Percentiles rank a stretch among this genome's conserved stretches.
These are phyloP conservation scores for Venturia carpophila DNA, from an alignment of 2,329 filamentous ascomycete species.

Conservation along the genomic window DNA sequence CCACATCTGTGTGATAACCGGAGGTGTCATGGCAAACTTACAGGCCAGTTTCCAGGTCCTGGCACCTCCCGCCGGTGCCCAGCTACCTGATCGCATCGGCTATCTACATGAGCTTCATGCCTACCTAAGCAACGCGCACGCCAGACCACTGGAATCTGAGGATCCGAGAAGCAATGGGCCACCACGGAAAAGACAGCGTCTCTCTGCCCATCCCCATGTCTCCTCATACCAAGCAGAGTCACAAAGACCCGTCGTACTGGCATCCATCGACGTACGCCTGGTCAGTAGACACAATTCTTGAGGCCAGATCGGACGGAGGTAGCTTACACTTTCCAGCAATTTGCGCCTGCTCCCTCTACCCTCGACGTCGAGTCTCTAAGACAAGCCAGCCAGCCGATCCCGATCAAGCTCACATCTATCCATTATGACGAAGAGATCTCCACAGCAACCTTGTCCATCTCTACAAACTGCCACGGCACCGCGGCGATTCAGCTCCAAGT, in stretches of 20 bases:
- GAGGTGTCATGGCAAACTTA: neutral
- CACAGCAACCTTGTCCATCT: neutral
- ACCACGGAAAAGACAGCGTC: slow-evolving; percentile 12
- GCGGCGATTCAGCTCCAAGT: neutral
- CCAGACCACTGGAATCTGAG: neutral
- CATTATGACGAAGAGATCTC: neutral
- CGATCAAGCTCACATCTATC: neutral
- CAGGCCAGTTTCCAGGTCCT: neutral
- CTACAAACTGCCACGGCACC: neutral
- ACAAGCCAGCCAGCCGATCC: neutral
- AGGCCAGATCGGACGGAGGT: neutral
- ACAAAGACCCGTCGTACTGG: neutral
- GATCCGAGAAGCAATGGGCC: neutral
- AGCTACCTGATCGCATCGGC: neutral
- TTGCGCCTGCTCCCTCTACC: neutral
- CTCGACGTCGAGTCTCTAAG: neutral
- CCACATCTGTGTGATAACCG: neutral
- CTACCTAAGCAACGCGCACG: neutral
- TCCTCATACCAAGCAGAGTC: neutral
- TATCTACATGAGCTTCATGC: neutral
- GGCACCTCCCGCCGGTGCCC: neutral
- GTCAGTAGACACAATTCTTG: neutral
- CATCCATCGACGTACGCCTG: slow-evolving; percentile 3
- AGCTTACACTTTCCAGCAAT: neutral
- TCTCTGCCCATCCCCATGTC: neutral